Evolutionary conservation across 1,284 basidiomycete species (phyloP).

Genomic region (Anthracocystis setariae): DNA sequence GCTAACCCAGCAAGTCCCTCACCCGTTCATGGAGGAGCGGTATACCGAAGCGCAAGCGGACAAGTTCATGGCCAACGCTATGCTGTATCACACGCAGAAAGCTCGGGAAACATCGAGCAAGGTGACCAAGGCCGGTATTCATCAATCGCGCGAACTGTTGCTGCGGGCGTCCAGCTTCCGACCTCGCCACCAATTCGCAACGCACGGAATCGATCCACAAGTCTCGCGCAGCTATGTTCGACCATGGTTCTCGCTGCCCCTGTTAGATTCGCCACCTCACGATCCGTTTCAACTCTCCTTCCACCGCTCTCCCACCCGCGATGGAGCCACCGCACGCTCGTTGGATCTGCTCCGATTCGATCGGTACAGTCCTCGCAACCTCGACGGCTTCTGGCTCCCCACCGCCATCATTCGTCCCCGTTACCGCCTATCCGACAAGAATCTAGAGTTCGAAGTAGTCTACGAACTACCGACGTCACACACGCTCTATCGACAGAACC

Average conservation of each 20-base stretch:
- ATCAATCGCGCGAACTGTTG: neutral
- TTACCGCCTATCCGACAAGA: neutral
- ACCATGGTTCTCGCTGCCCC: neutral
- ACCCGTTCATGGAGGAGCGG: neutral
- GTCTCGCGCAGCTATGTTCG: neutral
- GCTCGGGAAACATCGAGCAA: neutral
- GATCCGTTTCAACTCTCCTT: neutral
- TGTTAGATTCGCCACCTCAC: neutral
- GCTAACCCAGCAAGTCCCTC: neutral
- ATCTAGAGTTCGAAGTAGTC: neutral
- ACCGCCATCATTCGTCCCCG: constrained; percentile 12
- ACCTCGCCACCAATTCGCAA: neutral
- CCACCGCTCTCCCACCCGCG: neutral
- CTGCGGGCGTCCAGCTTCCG: neutral
- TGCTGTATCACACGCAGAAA: constrained; percentile 1
- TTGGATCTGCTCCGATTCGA: constrained; percentile 17
- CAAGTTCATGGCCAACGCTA: constrained; percentile 11
- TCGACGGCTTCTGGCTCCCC: constrained; percentile 8
- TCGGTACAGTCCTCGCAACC: neutral
- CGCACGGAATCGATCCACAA: neutral
- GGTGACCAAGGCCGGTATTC: neutral
- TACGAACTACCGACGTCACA: neutral
- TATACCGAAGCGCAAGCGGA: constrained; percentile 11
- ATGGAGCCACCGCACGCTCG: too few relatives aligned
- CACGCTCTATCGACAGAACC: neutral